These are phyloP conservation scores for Dioszegia hungarica DNA, from an alignment of 768 basidiomycete genomes.

Conservation along the genomic window DNA sequence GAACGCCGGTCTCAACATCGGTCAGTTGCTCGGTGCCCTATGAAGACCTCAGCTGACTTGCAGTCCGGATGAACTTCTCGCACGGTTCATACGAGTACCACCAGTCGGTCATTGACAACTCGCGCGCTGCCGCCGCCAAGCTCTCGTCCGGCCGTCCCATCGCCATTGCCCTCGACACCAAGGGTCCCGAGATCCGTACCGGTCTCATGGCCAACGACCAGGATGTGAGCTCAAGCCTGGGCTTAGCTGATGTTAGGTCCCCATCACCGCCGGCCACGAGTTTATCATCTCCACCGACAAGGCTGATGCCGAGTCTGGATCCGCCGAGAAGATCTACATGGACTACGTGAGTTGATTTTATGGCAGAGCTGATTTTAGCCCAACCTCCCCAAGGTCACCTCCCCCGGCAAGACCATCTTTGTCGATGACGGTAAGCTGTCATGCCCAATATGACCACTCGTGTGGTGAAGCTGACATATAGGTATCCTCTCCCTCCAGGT, in stretches of 20 bases:
- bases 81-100: conserved; percentile 98
- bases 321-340: conserved; percentile 79
- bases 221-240: conserved; percentile 60
- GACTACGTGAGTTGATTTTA: conserved; percentile 70
- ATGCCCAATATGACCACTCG: not conserved
- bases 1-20: conserved; percentile 93
- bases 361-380: conserved; percentile 52
- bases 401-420: conserved; percentile 95
- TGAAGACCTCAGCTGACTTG: not conserved
- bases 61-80: conserved; percentile 99
- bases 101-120: conserved; percentile 98
- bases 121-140: conserved; percentile 70
- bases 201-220: conserved; percentile 79
- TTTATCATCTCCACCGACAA: conserved; percentile 83
- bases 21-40: conserved; percentile 54
- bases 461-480: conserved; percentile 31
- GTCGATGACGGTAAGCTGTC: conserved; percentile 76
- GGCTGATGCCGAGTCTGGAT: conserved; percentile 70
- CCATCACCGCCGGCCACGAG: conserved; percentile 85
- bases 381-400: conserved; percentile 92
- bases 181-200: conserved; percentile 99
- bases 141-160: conserved; percentile 79
- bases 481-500: conserved; percentile 91
- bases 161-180: conserved; percentile 97
- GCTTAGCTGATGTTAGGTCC: conserved; percentile 54